Evolutionary conservation across 257 asterid genomes (phyloP).

Genomic region (Solanum sitiens): DNA sequence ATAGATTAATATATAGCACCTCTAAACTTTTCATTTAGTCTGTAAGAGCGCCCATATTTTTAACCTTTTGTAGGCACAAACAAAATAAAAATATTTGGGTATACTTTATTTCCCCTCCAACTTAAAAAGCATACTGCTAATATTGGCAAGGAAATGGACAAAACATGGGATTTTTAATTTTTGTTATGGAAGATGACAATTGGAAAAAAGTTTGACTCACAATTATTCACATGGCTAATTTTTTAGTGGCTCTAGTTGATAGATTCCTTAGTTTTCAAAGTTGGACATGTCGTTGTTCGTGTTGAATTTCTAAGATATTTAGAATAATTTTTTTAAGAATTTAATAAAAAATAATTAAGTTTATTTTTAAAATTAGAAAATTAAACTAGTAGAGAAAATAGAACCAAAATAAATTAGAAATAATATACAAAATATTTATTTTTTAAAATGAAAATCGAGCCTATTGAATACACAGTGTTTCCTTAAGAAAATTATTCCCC

Average conservation of each 20-base stretch:
- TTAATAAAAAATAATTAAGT: no score
- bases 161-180: background rate
- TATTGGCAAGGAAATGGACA: background rate
- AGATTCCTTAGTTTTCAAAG: background rate
- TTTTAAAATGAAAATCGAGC: no score
- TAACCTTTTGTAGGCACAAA: background rate
- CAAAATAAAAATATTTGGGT: background rate
- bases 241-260: background rate
- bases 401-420: no score
- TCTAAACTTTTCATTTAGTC: no score
- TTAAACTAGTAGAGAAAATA: no score
- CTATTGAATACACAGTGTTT: no score
- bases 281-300: background rate
- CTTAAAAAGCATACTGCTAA: background rate
- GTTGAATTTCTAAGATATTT: no score
- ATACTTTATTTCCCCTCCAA: background rate
- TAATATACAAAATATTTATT: no score
- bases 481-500: no score
- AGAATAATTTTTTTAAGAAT: accelerated
- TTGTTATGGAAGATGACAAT: background rate
- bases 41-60: background rate
- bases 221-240: background rate
- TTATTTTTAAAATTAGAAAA: no score
- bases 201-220: background rate
- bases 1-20: background rate